phyloP scores from a whole-genome alignment of 441 rosid genomes.

The Kokia cookei region DNA sequence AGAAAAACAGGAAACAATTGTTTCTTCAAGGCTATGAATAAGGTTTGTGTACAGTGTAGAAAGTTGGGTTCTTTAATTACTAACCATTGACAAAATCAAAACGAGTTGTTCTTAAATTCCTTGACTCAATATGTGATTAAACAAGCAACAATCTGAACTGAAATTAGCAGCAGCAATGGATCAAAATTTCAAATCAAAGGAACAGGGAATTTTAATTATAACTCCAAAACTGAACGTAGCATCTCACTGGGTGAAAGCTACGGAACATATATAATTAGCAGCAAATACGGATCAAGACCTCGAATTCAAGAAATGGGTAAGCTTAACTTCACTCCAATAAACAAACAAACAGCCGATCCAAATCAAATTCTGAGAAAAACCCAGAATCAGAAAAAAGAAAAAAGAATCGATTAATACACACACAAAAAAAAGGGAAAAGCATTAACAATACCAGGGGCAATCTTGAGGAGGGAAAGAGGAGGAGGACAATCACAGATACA shows the following conservation, averaged over 20 bases:
- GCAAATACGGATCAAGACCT: slow-evolving; percentile 16
- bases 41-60: background rate
- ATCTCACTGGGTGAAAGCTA: background rate
- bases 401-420: slow-evolving; percentile 5
- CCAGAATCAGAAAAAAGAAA: slow-evolving; percentile 9
- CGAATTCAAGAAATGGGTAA: slow-evolving; percentile 17
- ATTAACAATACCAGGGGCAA: slow-evolving; percentile 73
- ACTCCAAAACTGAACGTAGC: background rate
- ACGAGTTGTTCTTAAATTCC: background rate
- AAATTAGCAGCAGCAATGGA: slow-evolving; percentile 8
- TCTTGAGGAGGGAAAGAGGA: slow-evolving; percentile 85
- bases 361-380: slow-evolving; percentile 5
- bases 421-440: background rate
- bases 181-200: slow-evolving; percentile 13
- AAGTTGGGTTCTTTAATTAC: background rate
- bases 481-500: slow-evolving; percentile 94
- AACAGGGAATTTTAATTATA: background rate
- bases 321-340: slow-evolving; percentile 10
- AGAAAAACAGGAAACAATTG: background rate
- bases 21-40: background rate
- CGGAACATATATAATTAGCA: background rate
- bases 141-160: background rate
- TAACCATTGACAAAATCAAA: background rate
- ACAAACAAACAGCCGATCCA: background rate
- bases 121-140: background rate